Evolutionary conservation across 129 eudicot species (phyloP), one percentile per base, ranked within the genome.

Genomic region (Logfia minima): DNA sequence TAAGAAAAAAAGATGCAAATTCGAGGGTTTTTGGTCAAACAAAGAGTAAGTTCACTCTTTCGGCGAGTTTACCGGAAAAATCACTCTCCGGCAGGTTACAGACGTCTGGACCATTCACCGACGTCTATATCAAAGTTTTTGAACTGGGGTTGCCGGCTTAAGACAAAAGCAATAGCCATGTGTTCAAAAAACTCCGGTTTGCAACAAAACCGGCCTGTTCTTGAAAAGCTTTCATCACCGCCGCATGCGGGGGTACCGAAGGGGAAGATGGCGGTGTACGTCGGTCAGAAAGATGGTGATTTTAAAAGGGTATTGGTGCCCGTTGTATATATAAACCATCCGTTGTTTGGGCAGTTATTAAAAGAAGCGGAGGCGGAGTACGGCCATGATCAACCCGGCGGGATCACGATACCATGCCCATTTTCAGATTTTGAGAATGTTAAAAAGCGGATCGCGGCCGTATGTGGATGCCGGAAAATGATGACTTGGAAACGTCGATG

Each of bases 191-290:
- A 23, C 45, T 34, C 83, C 37, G 63, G 37, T 60, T 28, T 61
- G 21, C 83, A 76, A 24, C 75, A 79, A 23, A 84, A 81, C 3
- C 4, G 26, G 11, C 83, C 84, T 77, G 75, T 70, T 43, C 66
- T 60, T 39, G 88, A 84, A 32, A 80, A 79, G 26, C 10, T 62
- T n/a, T 43, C 11, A 0, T 52, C 75, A 39, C 85, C 85, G 64
- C 92, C 93, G 55, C 76, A 34, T 6, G 77, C 26, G 14, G 68
- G 70, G 71, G 90, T 91, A 28, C 97, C 97, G 58, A 93, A 91
- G 72, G 98, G 98, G 71, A 83, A 93, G 51, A 37, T 93, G 84
- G 96, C 98, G 81, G 96, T 93, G 24, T 91, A 93, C 55, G 97
- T 93, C 62, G 96, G 95, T 19, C 85, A 85, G 61, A 82, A 89